Base-by-base conservation (phyloP, 1,139 yeast genomes). In the Yamadazyma sp. region DNA sequence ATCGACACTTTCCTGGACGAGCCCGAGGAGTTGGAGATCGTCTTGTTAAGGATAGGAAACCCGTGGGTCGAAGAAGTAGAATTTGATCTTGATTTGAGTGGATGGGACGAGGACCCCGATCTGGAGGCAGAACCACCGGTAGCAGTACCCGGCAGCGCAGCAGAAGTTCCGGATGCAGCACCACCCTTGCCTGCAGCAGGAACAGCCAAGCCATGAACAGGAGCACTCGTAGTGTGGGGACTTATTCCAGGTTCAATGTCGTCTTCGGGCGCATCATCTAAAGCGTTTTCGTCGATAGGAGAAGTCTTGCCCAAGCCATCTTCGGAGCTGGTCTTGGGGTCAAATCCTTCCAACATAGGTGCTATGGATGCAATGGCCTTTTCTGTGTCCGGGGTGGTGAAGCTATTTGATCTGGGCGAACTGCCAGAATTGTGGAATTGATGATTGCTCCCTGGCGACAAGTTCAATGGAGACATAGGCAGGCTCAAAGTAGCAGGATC, bases 331-430 rank as follows among this genome's bases (percentile, higher is more conserved):
- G 89, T 77, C 55, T 83, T 84, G 3, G 94, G 94, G 8, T 79
- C 73, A 58, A 83, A 85, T 1, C 77, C 70, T 56, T 83, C 86
- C 35, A 85, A 61, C 61, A 84, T 83, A 2, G 94, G 92, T 0
- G 92, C 92, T 28, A 85, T 78, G 0, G 87, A 77, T 2, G 87
- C 91, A 66, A 84, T 81, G 4, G 92, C 91, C 47, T 69, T 77
- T 43, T 69, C 69, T 2, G 76, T 69, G 20, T 64, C 67, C 2
- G 66, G 70, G 23, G 33, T 23, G 17, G 41, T 24, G 30, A 34
- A 30, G 32, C 35, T 36, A 46, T 26, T 28, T 23, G 17, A 18
- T 30, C 34, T 27, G 31, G 32, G 14, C 11, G 24, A 36, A 35
- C 15, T 17, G 23, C 9, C 26, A 28, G 12, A 40, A 26, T 24